Evolutionary conservation across 2,329 filamentous ascomycete species (phyloP).

Genomic region (Raffaelea ambrosiae): DNA sequence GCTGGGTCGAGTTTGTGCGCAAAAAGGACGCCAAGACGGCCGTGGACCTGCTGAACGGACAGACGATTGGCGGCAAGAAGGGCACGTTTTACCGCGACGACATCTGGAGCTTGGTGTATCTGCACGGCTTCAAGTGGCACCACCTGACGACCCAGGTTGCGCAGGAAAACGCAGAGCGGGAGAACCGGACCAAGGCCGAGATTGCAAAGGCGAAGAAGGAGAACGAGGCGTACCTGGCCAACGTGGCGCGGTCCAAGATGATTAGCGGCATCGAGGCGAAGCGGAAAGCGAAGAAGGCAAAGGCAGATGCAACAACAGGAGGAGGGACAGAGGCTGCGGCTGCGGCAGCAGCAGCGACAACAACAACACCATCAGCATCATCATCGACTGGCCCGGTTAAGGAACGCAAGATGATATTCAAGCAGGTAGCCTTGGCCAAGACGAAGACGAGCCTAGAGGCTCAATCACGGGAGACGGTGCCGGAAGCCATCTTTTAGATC

Average conservation of each 20-base stretch:
- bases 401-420: conserved; percentile 6
- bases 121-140: conserved; percentile 78
- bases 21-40: conserved; percentile 72
- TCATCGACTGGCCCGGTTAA: no score
- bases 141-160: conserved; percentile 68
- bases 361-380: no score
- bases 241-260: conserved; percentile 74
- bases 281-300: conserved; percentile 35
- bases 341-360: no score
- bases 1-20: conserved; percentile 74
- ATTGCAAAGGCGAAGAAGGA: conserved; percentile 67
- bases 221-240: conserved; percentile 72
- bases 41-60: conserved; percentile 67
- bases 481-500: conserved; percentile 58
- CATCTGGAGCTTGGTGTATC: conserved; percentile 75
- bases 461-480: conserved; percentile 47
- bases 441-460: no score
- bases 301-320: conserved; percentile 24
- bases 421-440: conserved; percentile 1
- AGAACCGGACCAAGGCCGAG: conserved; percentile 68
- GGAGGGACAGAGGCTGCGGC: conserved; percentile 15
- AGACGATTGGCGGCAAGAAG: conserved; percentile 76
- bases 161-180: conserved; percentile 71
- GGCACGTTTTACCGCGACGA: conserved; percentile 77
- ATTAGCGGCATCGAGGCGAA: conserved; percentile 63